These are phyloP conservation scores for Acanthochlamys bracteata DNA, from an alignment of 106 monocot genomes.

Conservation along the genomic window DNA sequence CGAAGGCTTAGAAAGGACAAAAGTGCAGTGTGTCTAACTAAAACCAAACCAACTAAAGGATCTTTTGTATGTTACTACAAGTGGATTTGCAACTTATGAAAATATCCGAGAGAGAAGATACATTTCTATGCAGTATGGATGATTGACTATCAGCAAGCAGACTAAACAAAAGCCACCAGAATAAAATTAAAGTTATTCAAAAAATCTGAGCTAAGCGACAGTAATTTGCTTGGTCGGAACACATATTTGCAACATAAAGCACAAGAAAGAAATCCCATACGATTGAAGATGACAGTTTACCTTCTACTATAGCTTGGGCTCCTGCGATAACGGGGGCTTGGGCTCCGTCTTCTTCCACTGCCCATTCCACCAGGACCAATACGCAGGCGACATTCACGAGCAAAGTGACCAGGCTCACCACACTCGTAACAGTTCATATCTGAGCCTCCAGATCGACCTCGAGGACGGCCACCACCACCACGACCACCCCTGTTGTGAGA, in stretches of 20 bases:
- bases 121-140: no score
- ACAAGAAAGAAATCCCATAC: background rate
- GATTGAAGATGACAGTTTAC: constrained; percentile 18
- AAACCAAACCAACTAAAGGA: no score
- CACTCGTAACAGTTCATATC: constrained; percentile 87
- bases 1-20: no score
- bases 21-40: no score
- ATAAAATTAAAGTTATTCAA: no score
- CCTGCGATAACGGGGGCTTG: constrained; percentile 61
- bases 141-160: no score
- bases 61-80: no score
- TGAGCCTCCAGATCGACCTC: constrained; percentile 45
- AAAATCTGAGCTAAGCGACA: background rate
- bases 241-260: background rate
- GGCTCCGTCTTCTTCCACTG: constrained; percentile 64
- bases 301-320: constrained; percentile 83
- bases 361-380: constrained; percentile 69
- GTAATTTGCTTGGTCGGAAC: background rate
- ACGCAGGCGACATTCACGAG: constrained; percentile 77
- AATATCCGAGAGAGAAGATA: no score
- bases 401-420: constrained; percentile 90
- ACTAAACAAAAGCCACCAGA: no score
- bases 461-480: constrained; percentile 30
- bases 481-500: constrained; percentile 50
- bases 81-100: no score